Conservation (phyloP, 2,329 filamentous ascomycete genomes). For the Fusarium algeriense region DNA sequence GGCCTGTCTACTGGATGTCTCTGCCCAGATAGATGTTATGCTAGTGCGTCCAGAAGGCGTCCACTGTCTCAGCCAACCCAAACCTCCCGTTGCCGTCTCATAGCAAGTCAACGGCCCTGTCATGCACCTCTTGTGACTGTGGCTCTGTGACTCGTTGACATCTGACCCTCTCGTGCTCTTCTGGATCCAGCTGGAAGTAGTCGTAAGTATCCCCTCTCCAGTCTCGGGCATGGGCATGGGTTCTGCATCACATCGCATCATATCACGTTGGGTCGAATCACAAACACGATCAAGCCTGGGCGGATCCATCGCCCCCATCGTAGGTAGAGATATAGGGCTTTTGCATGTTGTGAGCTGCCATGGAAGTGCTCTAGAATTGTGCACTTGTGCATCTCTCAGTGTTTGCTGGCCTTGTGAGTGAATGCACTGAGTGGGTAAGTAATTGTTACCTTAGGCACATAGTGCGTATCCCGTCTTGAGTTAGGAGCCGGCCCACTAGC, state of each 20-base stretch:
- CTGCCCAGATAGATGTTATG: conserved; percentile 15
- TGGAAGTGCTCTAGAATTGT: conserved; percentile 27
- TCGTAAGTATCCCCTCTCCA: conserved; percentile 9
- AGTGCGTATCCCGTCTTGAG: conserved; percentile 13
- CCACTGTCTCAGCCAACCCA: conserved; percentile 32
- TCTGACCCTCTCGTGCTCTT: conserved; percentile 37
- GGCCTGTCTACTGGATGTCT: conserved; percentile 9
- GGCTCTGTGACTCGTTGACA: conserved; percentile 41
- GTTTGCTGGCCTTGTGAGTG: conserved; percentile 4
- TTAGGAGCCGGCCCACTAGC: conserved; percentile 35
- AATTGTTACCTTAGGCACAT: conserved; percentile 7
- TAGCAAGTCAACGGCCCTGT: conserved; percentile 22
- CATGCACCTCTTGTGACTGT: conserved; percentile 41
- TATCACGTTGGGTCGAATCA: conserved; percentile 27
- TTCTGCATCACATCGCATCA: conserved; percentile 31
- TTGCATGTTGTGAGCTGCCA: not conserved
- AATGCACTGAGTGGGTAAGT: conserved; percentile 1
- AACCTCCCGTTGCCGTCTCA: conserved; percentile 28
- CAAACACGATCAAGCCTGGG: not conserved
- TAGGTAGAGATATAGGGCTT: conserved; percentile 7
- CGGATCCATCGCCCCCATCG: not conserved
- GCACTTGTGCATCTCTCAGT: conserved; percentile 17
- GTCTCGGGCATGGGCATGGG: conserved; percentile 19
- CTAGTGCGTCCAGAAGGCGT: conserved; percentile 19
- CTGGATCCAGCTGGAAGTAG: conserved; percentile 16